Base-by-base conservation (phyloP, 768 basidiomycete species). In the Paxillus rubicundulus region DNA sequence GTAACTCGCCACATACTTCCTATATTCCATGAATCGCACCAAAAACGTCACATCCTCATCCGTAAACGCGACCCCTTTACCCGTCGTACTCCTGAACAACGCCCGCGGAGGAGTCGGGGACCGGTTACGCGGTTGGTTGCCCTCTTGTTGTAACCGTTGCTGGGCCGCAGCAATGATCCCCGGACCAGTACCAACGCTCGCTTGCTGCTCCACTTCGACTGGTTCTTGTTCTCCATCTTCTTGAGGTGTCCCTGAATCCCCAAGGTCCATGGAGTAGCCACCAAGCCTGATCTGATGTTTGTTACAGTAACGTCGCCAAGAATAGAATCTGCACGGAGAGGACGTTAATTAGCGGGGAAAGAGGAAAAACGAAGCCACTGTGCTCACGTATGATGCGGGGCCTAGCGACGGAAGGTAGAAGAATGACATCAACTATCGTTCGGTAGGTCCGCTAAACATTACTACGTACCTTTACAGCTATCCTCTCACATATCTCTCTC, bases 201-300 rank as follows among this genome's bases (percentile, higher is more conserved):
- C 68, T 13, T 71, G 69, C 27, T 73, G 69, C 27, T 79, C 76
- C 16, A 73, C 73, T 34, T 74, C 70, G 18, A 70, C 72, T 28
- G 75, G 70, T 16, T 78, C 78, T 7, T 65, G 65, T 2, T 72
- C 76, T 16, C 73, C 76, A 4, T 76, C 79, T 41, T 72, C 71
- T 30, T 70, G 67, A 4, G 76, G 76, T 16, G 77, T 72, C 14
- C 68, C 72, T 9, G 77, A 74, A 16, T 80, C 79, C 34, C 80
- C 82, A 7, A 76, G 66, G 48, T 81, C 85, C 90, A 92, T 92
- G 9, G 81, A 74, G 60, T 92, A 93, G 2, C 89, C 89, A 21
- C 89, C 88, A 0, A 93, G 76, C n/a, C 88, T 84, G 45, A 93
- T 93, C 68, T 92, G 89, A 66, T 93, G 90, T 64, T 92, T 93